These are phyloP conservation scores for Nemophila menziesii DNA, from an alignment of 257 asterid species.

Conservation along the genomic window DNA sequence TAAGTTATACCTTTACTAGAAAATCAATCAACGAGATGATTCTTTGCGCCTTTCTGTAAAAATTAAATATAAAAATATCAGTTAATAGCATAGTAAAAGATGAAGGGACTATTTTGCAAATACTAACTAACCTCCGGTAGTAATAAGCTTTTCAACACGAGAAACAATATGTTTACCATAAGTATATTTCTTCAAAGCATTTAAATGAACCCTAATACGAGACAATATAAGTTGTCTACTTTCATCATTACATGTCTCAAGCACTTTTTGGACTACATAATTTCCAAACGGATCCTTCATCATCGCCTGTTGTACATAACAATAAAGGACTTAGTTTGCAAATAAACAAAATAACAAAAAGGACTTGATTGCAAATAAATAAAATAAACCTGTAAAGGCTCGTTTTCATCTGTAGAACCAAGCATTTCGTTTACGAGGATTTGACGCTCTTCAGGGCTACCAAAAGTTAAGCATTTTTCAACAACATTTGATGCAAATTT, in stretches of 20 bases:
- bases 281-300: constrained; percentile 83
- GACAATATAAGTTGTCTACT: constrained; percentile 57
- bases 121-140: constrained; percentile 96
- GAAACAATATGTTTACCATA: constrained; percentile 84
- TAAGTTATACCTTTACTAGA: too few relatives aligned
- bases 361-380: background rate
- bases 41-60: too few relatives aligned
- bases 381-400: constrained; percentile 21
- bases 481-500: constrained; percentile 25
- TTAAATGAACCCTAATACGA: constrained; percentile 66
- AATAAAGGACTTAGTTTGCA: background rate
- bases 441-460: constrained; percentile 2
- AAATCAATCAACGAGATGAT: too few relatives aligned
- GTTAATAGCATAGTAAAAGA: too few relatives aligned
- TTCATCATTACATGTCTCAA: constrained; percentile 73
- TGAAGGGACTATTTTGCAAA: too few relatives aligned
- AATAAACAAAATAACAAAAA: background rate
- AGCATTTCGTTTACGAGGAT: constrained; percentile 3
- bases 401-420: constrained; percentile 18
- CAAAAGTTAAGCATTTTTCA: constrained; percentile 8
- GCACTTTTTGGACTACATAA: constrained; percentile 85
- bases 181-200: constrained; percentile 64
- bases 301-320: constrained; percentile 37
- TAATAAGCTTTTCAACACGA: constrained; percentile 87
- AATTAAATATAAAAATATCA: too few relatives aligned